Evolutionary conservation across 192 early-diverging fungal species (phyloP).

Genomic region (Rhizoclosmatium globosum): DNA sequence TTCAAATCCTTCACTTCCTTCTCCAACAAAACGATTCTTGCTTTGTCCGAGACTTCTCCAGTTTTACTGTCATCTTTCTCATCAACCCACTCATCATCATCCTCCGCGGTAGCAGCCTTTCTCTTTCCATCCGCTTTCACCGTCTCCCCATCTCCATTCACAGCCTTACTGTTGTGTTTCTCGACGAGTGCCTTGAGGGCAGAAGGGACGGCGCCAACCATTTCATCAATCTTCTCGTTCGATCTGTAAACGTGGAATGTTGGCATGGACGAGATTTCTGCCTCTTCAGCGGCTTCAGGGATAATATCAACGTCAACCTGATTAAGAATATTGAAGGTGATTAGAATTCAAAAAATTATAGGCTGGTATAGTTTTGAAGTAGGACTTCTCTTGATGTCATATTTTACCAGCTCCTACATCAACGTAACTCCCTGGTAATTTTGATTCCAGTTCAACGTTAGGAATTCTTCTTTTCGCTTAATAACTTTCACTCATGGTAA

Average conservation of each 20-base stretch:
- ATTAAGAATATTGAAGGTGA: slow-evolving; percentile 36
- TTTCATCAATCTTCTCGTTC: slow-evolving; percentile 75
- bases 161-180: slow-evolving; percentile 40
- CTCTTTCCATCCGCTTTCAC: neutral
- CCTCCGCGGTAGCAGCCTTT: neutral
- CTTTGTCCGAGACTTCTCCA: too few relatives aligned
- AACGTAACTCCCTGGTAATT: too few relatives aligned
- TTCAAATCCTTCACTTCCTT: slow-evolving; percentile 9
- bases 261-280: slow-evolving; percentile 72
- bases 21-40: neutral
- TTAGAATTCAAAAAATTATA: too few relatives aligned
- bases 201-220: slow-evolving; percentile 81
- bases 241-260: slow-evolving; percentile 86
- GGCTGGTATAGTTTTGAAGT: too few relatives aligned
- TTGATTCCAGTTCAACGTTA: too few relatives aligned
- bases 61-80: neutral
- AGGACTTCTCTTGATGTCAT: too few relatives aligned
- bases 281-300: slow-evolving; percentile 54
- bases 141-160: neutral
- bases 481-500: too few relatives aligned
- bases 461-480: too few relatives aligned
- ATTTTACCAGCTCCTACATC: too few relatives aligned
- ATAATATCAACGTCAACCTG: slow-evolving; percentile 66
- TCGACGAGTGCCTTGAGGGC: slow-evolving; percentile 75
- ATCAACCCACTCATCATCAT: neutral